A percentile compares a stretch with the other conserved stretches of the same genome.
Evolutionary conservation across 345 rosid species (phyloP).

Genomic region (Mangifera indica): DNA sequence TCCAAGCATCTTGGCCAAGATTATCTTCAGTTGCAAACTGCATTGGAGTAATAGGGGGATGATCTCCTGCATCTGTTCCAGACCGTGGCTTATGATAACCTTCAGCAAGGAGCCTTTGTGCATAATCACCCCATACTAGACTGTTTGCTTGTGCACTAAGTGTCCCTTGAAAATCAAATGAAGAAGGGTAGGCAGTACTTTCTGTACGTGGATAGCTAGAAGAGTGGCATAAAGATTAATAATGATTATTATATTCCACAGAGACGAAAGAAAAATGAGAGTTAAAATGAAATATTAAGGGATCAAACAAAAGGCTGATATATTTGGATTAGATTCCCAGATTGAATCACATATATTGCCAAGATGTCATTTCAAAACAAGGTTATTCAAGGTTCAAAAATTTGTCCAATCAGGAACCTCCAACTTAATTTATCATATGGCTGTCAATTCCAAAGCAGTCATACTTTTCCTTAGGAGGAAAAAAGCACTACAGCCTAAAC

Average conservation of each 20-base stretch:
- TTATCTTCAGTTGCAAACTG: constrained; percentile 65
- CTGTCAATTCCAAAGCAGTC: background rate
- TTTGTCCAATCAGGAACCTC: background rate
- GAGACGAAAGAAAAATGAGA: background rate
- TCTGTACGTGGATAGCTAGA: constrained; percentile 92
- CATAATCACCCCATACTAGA: constrained; percentile 60
- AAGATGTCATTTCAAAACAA: background rate
- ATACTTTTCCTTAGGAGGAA: background rate
- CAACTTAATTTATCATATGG: background rate
- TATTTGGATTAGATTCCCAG: background rate
- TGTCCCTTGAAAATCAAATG: constrained; percentile 79
- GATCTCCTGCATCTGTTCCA: constrained; percentile 96
- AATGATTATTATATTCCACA: constrained; percentile 7
- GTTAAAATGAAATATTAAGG: background rate
- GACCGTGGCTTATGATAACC: constrained; percentile 66
- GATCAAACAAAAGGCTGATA: background rate
- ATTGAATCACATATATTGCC: background rate
- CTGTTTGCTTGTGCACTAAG: constrained; percentile 59
- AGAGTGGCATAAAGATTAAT: constrained; percentile 15
- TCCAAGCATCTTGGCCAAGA: constrained; percentile 88
- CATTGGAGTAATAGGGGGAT: constrained; percentile 97
- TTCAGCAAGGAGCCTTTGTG: constrained; percentile 55
- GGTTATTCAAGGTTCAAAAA: background rate
- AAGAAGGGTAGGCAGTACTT: constrained; percentile 94
- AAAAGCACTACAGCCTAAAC: background rate